These are phyloP conservation scores for Curvularia sp. DNA, from an alignment of 2,329 filamentous ascomycete species.

Conservation along the genomic window DNA sequence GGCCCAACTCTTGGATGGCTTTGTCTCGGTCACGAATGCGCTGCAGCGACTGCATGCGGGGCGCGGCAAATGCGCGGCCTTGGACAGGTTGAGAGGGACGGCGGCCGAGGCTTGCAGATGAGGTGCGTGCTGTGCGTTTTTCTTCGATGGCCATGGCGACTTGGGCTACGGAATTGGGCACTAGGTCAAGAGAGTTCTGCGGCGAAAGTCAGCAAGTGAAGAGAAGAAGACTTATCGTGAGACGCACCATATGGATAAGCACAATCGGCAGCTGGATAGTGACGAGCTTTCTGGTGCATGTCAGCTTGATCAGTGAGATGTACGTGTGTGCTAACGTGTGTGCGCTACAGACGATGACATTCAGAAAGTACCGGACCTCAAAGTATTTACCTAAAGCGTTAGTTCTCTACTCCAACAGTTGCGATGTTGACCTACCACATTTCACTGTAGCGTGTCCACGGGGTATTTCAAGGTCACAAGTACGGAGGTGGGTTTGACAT, in stretches of 20 bases:
- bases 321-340: conserved; percentile 48
- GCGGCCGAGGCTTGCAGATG: conserved; percentile 39
- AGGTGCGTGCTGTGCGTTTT: conserved; percentile 49
- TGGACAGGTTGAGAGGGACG: conserved; percentile 53
- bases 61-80: conserved; percentile 61
- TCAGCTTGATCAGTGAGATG: conserved; percentile 22
- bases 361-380: conserved; percentile 63
- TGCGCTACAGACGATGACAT: conserved; percentile 55
- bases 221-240: not conserved
- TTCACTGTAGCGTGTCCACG: conserved; percentile 59
- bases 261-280: conserved; percentile 63
- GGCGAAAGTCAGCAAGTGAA: not conserved
- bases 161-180: conserved; percentile 62
- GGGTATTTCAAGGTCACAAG: conserved; percentile 59
- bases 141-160: conserved; percentile 63
- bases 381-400: conserved; percentile 59
- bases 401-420: not conserved
- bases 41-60: conserved; percentile 59
- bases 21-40: conserved; percentile 52
- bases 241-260: conserved; percentile 61
- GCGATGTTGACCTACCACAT: conserved; percentile 49
- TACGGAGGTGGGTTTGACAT: conserved; percentile 56
- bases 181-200: conserved; percentile 62
- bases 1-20: conserved; percentile 52
- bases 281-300: conserved; percentile 54